Conservation (phyloP, 345 rosid species). For the Mallotus nudiflorus region DNA sequence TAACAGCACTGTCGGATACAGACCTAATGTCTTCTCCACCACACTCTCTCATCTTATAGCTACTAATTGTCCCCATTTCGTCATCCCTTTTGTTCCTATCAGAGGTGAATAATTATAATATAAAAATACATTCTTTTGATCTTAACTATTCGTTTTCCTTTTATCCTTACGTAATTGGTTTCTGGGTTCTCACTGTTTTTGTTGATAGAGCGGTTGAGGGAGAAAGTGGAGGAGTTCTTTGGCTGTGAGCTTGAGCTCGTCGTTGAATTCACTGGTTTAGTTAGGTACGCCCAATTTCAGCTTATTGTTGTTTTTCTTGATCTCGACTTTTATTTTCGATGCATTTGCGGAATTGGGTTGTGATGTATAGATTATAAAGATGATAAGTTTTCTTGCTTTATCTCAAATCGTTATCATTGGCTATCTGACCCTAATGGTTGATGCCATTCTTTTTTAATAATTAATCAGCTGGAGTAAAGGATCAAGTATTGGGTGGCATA, state of each 20-base stretch:
- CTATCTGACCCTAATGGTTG: too few relatives aligned
- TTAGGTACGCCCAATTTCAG: constrained; percentile 45
- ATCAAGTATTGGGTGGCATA: constrained; percentile 96
- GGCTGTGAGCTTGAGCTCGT: constrained; percentile 78
- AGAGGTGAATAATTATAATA: constrained; percentile 56
- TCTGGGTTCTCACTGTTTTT: constrained; percentile 8
- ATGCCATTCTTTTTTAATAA: too few relatives aligned
- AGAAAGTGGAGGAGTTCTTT: constrained; percentile 73
- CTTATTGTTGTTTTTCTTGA: too few relatives aligned
- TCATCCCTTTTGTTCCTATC: constrained; percentile 74
- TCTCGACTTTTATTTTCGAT: too few relatives aligned
- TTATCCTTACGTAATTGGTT: not conserved
- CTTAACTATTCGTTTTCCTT: not conserved
- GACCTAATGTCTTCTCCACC: constrained; percentile 87
- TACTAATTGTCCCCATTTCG: constrained; percentile 66
- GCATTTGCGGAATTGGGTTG: too few relatives aligned
- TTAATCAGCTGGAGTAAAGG: constrained; percentile 76
- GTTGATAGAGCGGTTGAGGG: constrained; percentile 68
- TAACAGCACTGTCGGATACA: constrained; percentile 73
- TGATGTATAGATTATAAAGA: too few relatives aligned
- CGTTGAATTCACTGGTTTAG: constrained; percentile 83
- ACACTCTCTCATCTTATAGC: constrained; percentile 91
- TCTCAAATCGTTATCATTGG: too few relatives aligned
- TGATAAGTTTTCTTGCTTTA: too few relatives aligned
- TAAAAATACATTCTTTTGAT: not conserved